Evolutionary conservation across 2,329 filamentous ascomycete genomes (phyloP).

Genomic region (Pyrenophora graminea): DNA sequence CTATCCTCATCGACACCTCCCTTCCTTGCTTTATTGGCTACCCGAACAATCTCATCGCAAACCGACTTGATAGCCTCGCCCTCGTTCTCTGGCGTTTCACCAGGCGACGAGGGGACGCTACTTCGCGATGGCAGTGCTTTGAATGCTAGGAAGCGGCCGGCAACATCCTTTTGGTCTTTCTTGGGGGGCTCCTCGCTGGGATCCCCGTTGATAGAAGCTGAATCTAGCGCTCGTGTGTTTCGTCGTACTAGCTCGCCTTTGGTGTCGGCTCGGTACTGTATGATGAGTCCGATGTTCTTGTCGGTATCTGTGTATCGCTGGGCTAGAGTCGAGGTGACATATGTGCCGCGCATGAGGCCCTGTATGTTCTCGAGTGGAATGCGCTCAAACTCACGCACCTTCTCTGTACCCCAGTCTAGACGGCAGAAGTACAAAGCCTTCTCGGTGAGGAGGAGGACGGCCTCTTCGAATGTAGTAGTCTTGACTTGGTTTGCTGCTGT

Average conservation of each 20-base stretch:
- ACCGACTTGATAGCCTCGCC: constrained; percentile 65
- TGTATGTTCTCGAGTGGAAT: constrained; percentile 76
- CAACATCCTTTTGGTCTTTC: constrained; percentile 28
- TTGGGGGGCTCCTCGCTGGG: constrained; percentile 12
- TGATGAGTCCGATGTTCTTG: constrained; percentile 81
- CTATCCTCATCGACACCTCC: constrained; percentile 45
- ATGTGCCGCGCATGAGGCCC: constrained; percentile 77
- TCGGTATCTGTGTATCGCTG: constrained; percentile 74
- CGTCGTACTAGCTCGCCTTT: constrained; percentile 74
- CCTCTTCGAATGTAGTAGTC: constrained; percentile 79
- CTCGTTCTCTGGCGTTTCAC: constrained; percentile 49
- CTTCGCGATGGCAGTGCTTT: constrained; percentile 59
- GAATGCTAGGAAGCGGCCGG: constrained; percentile 55
- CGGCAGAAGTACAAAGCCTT: constrained; percentile 84
- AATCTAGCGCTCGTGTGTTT: constrained; percentile 78
- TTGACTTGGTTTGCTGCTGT: constrained; percentile 68
- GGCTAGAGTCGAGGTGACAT: constrained; percentile 87
- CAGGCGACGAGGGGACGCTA: constrained; percentile 36
- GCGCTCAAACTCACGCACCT: constrained; percentile 88
- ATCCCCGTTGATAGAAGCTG: constrained; percentile 46
- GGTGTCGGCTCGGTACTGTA: constrained; percentile 74
- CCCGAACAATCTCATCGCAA: constrained; percentile 74
- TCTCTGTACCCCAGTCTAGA: constrained; percentile 94
- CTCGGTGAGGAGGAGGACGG: constrained; percentile 84
- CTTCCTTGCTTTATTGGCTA: constrained; percentile 59